Evolutionary conservation across 805 yeast genomes (phyloP).

Genomic region (Metschnikowia noctiluminum): DNA sequence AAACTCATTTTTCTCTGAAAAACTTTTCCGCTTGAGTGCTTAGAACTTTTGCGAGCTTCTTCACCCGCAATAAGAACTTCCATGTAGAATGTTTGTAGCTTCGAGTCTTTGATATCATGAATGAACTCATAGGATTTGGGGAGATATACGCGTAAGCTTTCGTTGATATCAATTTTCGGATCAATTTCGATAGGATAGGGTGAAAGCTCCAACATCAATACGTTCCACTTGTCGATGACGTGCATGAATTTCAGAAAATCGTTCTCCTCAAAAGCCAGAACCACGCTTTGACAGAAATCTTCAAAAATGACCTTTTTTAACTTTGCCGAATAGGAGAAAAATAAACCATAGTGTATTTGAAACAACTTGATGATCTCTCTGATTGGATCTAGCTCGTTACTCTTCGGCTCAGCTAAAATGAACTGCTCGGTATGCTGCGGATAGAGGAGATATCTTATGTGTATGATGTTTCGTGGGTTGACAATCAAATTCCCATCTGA

Average conservation of each 20-base stretch:
- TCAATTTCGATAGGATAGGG: conserved; percentile 25
- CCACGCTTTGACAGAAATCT: conserved; percentile 34
- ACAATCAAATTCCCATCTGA: conserved; percentile 13
- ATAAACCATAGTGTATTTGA: conserved; percentile 39
- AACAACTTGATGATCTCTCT: conserved; percentile 53
- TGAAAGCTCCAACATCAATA: conserved; percentile 35
- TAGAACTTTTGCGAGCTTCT: conserved; percentile 2
- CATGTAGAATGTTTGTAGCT: conserved; percentile 13
- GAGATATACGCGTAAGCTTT: conserved; percentile 13
- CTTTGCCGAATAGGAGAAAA: conserved; percentile 36
- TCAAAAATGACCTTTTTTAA: conserved; percentile 29
- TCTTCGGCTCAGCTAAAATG: conserved; percentile 47
- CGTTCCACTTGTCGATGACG: conserved; percentile 41
- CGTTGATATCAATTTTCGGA: conserved; percentile 18
- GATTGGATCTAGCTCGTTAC: conserved; percentile 59
- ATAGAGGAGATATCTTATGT: conserved; percentile 29
- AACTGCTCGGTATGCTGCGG: conserved; percentile 49
- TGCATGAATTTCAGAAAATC: conserved; percentile 35
- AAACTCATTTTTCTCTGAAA: conserved; percentile 6
- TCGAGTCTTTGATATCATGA: conserved; percentile 14
- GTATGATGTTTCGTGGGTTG: conserved; percentile 29
- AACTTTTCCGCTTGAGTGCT: neutral
- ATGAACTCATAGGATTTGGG: conserved; percentile 7
- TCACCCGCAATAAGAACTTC: conserved; percentile 19
- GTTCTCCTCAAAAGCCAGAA: conserved; percentile 29